Conservation (phyloP, 169 alveolate genomes). For the Eimeria falciformis region DNA sequence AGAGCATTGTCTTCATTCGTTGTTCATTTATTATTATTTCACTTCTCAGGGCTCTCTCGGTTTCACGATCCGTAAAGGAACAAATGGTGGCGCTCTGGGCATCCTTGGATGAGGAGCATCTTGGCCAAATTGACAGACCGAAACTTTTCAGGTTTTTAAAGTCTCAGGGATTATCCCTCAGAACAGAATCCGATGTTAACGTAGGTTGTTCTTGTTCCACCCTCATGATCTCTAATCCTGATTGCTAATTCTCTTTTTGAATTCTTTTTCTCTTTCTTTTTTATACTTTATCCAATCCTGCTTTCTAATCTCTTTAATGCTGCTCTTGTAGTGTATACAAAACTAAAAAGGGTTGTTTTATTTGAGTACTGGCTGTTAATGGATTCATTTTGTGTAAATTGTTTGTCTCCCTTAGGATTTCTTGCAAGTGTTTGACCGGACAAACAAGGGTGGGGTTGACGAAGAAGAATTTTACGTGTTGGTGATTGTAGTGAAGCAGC, state of each 20-base stretch:
- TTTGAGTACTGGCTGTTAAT: background rate
- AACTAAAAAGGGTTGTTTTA: no score
- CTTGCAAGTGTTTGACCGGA: constrained; percentile 30
- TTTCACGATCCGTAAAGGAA: constrained; percentile 68
- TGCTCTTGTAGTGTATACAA: background rate
- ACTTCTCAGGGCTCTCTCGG: background rate
- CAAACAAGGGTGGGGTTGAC: constrained; percentile 80
- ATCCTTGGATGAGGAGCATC: constrained; percentile 82
- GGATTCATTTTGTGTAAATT: no score
- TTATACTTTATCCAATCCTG: background rate
- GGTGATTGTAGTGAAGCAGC: constrained; percentile 81
- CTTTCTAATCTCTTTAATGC: background rate
- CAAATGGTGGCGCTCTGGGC: constrained; percentile 82
- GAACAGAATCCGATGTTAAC: constrained; percentile 80
- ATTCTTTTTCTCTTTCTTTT: background rate
- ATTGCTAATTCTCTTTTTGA: background rate
- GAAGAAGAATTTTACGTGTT: constrained; percentile 83
- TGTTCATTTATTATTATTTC: background rate
- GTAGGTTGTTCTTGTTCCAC: constrained; percentile 44
- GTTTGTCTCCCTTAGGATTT: background rate
- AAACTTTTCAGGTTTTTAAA: constrained; percentile 79
- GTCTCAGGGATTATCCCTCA: constrained; percentile 81
- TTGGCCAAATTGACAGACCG: constrained; percentile 80
- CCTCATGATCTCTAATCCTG: no score
- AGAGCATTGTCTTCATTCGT: background rate